phyloP scores from a whole-genome alignment of 2,329 filamentous ascomycete genomes.

The Aspergillus sp. region DNA sequence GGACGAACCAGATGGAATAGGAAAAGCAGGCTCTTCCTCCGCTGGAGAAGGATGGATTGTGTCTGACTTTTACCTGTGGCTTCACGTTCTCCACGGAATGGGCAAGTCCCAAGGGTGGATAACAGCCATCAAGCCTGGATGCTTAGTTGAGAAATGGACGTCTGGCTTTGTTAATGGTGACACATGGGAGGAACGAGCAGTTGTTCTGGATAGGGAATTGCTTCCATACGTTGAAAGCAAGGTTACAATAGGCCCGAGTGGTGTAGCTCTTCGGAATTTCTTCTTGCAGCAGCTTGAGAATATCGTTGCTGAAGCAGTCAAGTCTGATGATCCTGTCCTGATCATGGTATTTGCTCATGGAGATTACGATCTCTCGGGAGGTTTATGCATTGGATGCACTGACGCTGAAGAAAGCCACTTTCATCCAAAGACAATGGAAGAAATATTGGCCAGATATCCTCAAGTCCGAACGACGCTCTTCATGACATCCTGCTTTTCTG shows the following conservation, averaged over 20 bases:
- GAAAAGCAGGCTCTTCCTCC: slow-evolving; percentile 3
- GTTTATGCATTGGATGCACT: background rate
- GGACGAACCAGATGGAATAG: background rate
- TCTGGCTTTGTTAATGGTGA: slow-evolving; percentile 4
- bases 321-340: slow-evolving; percentile 1
- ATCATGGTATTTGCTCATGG: slow-evolving; percentile 8
- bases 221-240: background rate
- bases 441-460: slow-evolving; percentile 1
- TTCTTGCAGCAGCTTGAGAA: slow-evolving; percentile 2
- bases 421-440: no score
- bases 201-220: slow-evolving; percentile 5
- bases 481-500: slow-evolving; percentile 9
- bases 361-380: slow-evolving; percentile 5
- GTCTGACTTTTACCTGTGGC: slow-evolving; percentile 9
- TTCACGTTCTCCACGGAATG: slow-evolving; percentile 8
- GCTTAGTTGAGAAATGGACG: no score
- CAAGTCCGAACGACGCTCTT: slow-evolving; percentile 2
- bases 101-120: slow-evolving; percentile 6
- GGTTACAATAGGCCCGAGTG: slow-evolving; percentile 3
- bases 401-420: no score
- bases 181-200: slow-evolving; percentile 3
- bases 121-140: slow-evolving; percentile 3
- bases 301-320: slow-evolving; percentile 1
- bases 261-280: background rate
- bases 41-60: slow-evolving; percentile 9